Evolutionary conservation across 2,329 filamentous ascomycete species (phyloP), one percentile per base, ranked within the genome.

Genomic region (Hymenotorrendiella dingleyae): DNA sequence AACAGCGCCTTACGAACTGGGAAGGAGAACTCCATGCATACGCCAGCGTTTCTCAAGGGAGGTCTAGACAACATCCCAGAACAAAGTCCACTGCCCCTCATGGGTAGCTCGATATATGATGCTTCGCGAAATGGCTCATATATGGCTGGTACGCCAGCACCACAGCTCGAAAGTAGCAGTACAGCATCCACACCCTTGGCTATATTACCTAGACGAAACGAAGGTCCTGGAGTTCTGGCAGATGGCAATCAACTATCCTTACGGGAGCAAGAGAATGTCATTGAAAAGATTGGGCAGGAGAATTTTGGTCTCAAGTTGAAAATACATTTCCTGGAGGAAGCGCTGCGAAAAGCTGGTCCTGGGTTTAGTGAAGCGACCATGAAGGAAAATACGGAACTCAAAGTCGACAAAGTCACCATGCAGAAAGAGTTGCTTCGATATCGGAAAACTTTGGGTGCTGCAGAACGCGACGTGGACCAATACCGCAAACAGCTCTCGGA

Each of bases 291-390:
- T 56, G 89, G 96, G 61, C 98, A 98, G 69, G 93, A 97, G 61
- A 98, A 98, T 61, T 98, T 97, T 61, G 88, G 88, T 19, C 73
- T 98, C 41, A 97, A 97, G 65, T 76, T 97, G 55, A 96, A 95
- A 65, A 95, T 97, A 40, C 89, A 97, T 64, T 98, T 94, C 62
- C 74, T 98, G 43, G 89, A 98, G 63, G 88, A 97, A 55, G 86
- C 87, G 11, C 68, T 98, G 37, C 79, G 83, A 40, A 95, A 94
- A 62, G 80, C 84, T 42, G 91, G 91, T 1, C 89, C 87, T 6
- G 88, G 90, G 42, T 93, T 90, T 69, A 94, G 90, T 57, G 85
- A 94, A 63, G 80, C 81, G 22, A 88, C 91, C 3, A 70, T 98
- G 21, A 88, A 86, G 61, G 93, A 98, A 65, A 98, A 98, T 61